Percentiles rank a stretch among this genome's conserved stretches.
These are phyloP conservation scores for Fusarium haematococcum DNA, from an alignment of 2,329 filamentous ascomycete species.

Conservation along the genomic window DNA sequence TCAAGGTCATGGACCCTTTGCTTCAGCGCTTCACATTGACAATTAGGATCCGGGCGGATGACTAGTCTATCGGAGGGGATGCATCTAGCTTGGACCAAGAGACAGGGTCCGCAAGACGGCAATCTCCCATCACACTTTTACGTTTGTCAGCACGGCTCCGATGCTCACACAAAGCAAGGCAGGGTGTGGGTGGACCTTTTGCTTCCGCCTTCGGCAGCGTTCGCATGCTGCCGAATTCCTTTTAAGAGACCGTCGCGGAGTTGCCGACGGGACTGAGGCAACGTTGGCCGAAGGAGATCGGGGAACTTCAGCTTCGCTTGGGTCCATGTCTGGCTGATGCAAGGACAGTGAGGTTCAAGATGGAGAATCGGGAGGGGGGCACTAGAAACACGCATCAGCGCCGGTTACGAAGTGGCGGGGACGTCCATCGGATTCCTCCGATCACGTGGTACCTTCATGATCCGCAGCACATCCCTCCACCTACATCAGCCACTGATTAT, in stretches of 20 bases:
- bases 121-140: neutral
- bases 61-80: neutral
- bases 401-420: too few species aligned
- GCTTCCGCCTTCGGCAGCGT: neutral
- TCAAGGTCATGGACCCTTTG: neutral
- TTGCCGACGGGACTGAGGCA: neutral
- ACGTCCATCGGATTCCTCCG: too few species aligned
- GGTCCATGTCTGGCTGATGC: too few species aligned
- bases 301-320: too few species aligned
- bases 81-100: neutral
- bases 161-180: too few species aligned
- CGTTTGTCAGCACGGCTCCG: neutral
- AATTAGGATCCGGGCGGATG: neutral
- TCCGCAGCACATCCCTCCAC: too few species aligned
- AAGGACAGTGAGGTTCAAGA: too few species aligned
- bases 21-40: neutral
- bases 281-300: too few species aligned
- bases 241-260: neutral
- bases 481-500: too few species aligned
- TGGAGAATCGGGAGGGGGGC: too few species aligned
- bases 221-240: neutral
- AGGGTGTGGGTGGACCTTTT: neutral
- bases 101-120: neutral
- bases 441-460: too few species aligned
- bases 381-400: too few species aligned